Percentiles rank a stretch among this genome's conserved stretches.
These are phyloP conservation scores for Penicillium desertorum DNA, from an alignment of 495 filamentous ascomycete species.

Conservation along the genomic window DNA sequence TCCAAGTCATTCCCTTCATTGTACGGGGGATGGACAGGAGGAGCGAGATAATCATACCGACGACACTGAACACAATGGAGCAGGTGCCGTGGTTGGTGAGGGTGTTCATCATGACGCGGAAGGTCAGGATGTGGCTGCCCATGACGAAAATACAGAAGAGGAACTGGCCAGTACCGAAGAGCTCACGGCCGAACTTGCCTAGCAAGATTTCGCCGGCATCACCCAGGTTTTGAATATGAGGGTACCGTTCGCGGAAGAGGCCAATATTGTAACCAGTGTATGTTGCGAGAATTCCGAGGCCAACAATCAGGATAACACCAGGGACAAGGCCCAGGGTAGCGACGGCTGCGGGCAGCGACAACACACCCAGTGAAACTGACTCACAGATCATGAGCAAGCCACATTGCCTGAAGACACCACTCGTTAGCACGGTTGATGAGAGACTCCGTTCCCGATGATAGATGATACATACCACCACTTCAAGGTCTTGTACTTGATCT, in stretches of 20 bases:
- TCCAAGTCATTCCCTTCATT: conserved; percentile 55
- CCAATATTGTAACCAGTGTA: conserved; percentile 78
- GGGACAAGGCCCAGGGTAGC: conserved; percentile 63
- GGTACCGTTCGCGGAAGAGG: conserved; percentile 69
- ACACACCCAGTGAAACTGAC: conserved; percentile 67
- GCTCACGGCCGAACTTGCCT: conserved; percentile 55
- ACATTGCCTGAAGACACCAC: conserved; percentile 30
- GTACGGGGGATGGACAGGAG: conserved; percentile 64
- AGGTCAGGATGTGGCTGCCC: conserved; percentile 72
- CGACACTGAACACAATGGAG: conserved; percentile 65
- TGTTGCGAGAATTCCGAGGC: conserved; percentile 64
- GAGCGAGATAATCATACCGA: conserved; percentile 63
- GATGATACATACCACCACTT: conserved; percentile 46
- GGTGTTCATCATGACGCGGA: conserved; percentile 67
- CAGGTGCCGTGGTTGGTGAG: conserved; percentile 66
- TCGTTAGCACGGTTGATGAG: conserved; percentile 3
- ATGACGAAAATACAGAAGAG: conserved; percentile 75
- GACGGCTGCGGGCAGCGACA: conserved; percentile 62
- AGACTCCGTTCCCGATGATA: background rate
- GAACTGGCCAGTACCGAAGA: conserved; percentile 65
- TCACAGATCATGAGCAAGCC: conserved; percentile 64
- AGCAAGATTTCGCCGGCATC: conserved; percentile 55
- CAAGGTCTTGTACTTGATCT: conserved; percentile 50
- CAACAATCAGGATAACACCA: conserved; percentile 61
- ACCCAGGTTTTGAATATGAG: conserved; percentile 64